Conservation (phyloP, 2,329 filamentous ascomycete genomes). For the Penicillium concentricum region DNA sequence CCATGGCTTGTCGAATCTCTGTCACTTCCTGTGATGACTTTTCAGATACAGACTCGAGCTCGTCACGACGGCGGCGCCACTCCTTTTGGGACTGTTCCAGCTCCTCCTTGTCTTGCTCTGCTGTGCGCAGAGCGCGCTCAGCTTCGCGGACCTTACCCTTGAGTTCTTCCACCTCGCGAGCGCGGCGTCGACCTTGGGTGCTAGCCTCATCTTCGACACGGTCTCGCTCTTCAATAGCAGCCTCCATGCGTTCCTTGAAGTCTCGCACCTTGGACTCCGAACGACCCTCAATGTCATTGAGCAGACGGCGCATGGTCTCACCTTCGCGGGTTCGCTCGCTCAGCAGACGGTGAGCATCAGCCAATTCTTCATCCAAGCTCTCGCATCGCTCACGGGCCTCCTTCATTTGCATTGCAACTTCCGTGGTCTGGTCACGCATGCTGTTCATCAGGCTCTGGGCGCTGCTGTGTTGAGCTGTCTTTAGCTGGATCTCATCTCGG, state of each 20-base stretch:
- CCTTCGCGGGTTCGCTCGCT: conserved; percentile 85
- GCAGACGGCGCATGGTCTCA: conserved; percentile 87
- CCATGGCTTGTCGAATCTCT: conserved; percentile 74
- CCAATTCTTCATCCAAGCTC: conserved; percentile 85
- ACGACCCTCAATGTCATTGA: conserved; percentile 81
- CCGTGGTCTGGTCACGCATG: conserved; percentile 88
- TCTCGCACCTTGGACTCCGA: conserved; percentile 81
- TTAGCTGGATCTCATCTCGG: conserved; percentile 78
- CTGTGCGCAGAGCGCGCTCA: conserved; percentile 71
- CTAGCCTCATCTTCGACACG: conserved; percentile 87
- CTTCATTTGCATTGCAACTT: conserved; percentile 87
- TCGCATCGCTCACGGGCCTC: conserved; percentile 81
- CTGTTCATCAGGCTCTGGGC: conserved; percentile 83
- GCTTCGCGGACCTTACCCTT: conserved; percentile 75
- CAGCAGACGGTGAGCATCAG: conserved; percentile 81
- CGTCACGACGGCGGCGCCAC: conserved; percentile 70
- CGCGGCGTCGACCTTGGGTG: conserved; percentile 70
- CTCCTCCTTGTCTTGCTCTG: conserved; percentile 73
- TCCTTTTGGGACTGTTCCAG: conserved; percentile 72
- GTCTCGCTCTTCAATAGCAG: conserved; percentile 90
- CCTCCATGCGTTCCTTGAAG: conserved; percentile 83
- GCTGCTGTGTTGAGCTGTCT: conserved; percentile 79
- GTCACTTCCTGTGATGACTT: conserved; percentile 69
- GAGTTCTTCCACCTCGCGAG: conserved; percentile 83
- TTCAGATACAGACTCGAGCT: conserved; percentile 69